Conservation (phyloP, 768 basidiomycete species). For the Amylocystis lapponica region DNA sequence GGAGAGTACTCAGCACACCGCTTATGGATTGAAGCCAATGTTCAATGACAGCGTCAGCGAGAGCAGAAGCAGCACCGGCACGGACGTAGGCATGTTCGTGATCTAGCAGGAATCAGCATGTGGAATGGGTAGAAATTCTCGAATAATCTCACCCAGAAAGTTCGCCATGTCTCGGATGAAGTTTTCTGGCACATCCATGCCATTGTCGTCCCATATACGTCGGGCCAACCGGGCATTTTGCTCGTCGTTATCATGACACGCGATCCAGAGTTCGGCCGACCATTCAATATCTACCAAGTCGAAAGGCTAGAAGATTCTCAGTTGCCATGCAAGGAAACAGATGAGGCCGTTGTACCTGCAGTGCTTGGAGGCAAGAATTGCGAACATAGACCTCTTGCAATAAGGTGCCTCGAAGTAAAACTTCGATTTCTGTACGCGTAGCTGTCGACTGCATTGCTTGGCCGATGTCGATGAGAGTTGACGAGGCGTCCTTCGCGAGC, state of each 20-base stretch:
- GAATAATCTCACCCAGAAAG: constrained; percentile 57
- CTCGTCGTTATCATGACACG: constrained; percentile 83
- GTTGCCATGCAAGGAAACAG: not conserved
- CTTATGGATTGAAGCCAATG: constrained; percentile 58
- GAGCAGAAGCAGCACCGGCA: constrained; percentile 58
- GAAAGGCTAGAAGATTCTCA: constrained; percentile 56
- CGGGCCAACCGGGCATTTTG: constrained; percentile 80
- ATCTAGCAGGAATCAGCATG: constrained; percentile 34
- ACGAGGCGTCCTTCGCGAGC: constrained; percentile 77
- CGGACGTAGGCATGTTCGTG: constrained; percentile 82
- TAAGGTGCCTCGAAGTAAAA: constrained; percentile 69
- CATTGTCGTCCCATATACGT: constrained; percentile 94
- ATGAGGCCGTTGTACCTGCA: constrained; percentile 54
- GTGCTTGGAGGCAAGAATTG: constrained; percentile 82
- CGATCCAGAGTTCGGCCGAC: constrained; percentile 84
- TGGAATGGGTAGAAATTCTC: not conserved
- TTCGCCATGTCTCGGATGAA: constrained; percentile 52
- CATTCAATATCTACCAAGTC: constrained; percentile 94
- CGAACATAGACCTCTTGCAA: constrained; percentile 85
- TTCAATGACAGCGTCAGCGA: constrained; percentile 65
- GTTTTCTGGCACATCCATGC: constrained; percentile 74
- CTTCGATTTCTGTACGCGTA: constrained; percentile 52
- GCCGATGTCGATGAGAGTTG: constrained; percentile 73
- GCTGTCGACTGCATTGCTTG: constrained; percentile 70
- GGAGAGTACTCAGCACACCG: constrained; percentile 44